phyloP scores from a whole-genome alignment of 371 early-diverging fungal genomes.

The Entomophthora muscae region DNA sequence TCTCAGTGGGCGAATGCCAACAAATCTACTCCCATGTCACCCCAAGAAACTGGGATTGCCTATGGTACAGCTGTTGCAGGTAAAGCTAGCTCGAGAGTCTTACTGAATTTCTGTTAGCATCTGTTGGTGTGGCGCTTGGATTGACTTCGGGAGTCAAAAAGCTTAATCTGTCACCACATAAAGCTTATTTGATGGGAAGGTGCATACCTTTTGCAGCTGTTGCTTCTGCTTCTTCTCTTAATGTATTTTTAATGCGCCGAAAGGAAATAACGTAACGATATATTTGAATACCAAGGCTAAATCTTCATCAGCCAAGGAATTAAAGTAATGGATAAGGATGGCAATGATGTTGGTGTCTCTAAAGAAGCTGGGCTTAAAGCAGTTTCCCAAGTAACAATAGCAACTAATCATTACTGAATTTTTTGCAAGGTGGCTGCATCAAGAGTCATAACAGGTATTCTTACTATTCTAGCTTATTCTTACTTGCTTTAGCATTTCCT shows the following conservation, averaged over 20 bases:
- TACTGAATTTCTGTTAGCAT: constrained; percentile 15
- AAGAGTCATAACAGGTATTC: constrained; percentile 5
- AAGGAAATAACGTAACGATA: constrained; percentile 40
- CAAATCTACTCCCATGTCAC: constrained; percentile 56
- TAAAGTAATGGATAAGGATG: constrained; percentile 37
- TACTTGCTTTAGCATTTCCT: neutral
- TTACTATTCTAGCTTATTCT: neutral
- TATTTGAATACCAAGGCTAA: neutral
- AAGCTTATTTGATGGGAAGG: constrained; percentile 31
- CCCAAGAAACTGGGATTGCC: constrained; percentile 47
- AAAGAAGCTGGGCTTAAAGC: constrained; percentile 45
- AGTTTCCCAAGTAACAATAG: constrained; percentile 31
- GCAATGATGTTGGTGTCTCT: constrained; percentile 43
- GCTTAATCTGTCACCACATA: constrained; percentile 42
- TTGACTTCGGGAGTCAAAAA: constrained; percentile 59
- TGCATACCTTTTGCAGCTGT: constrained; percentile 65
- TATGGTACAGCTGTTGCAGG: neutral
- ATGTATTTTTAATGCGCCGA: constrained; percentile 70
- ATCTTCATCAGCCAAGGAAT: constrained; percentile 38
- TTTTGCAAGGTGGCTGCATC: neutral
- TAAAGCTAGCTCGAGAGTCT: neutral
- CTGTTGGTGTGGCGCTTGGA: constrained; percentile 55
- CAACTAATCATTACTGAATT: neutral
- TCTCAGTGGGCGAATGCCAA: constrained; percentile 51
- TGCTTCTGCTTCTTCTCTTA: constrained; percentile 61